These are phyloP conservation scores for Ophiosphaerella narmari DNA, from an alignment of 2,329 filamentous ascomycete species.

Conservation along the genomic window DNA sequence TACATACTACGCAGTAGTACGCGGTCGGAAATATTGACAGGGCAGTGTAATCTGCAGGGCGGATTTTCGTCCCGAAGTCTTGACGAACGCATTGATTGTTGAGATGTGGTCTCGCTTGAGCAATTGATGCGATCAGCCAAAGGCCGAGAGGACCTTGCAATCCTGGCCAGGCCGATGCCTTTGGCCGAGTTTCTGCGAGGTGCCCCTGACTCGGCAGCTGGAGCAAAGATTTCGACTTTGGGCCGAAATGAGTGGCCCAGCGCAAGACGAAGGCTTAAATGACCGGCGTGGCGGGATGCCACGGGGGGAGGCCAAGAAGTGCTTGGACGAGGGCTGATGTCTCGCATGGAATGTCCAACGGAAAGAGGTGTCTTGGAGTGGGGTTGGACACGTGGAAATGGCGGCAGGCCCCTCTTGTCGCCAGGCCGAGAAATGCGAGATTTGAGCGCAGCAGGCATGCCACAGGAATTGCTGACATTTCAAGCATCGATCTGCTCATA, in stretches of 20 bases:
- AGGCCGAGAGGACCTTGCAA: no score
- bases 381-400: constrained; percentile 32
- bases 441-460: constrained; percentile 7
- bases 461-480: constrained; percentile 1
- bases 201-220: constrained; percentile 2
- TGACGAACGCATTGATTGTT: constrained; percentile 3
- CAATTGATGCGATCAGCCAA: no score
- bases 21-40: constrained; percentile 17
- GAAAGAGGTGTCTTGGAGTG: constrained; percentile 22
- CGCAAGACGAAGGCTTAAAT: constrained; percentile 20
- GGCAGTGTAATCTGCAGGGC: constrained; percentile 9
- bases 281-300: constrained; percentile 27
- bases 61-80: constrained; percentile 10
- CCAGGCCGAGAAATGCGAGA: constrained; percentile 18
- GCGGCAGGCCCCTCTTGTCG: constrained; percentile 16
- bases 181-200: background rate
- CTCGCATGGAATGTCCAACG: constrained; percentile 37
- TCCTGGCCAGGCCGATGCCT: no score
- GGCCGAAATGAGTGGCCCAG: constrained; percentile 16
- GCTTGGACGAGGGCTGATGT: constrained; percentile 31
- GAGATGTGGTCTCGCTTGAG: background rate
- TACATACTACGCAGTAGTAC: background rate
- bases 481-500: constrained; percentile 18
- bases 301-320: constrained; percentile 25
- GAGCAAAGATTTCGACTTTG: constrained; percentile 11